Conservation (phyloP, 768 basidiomycete species). For the Hortiboletus campestris region DNA sequence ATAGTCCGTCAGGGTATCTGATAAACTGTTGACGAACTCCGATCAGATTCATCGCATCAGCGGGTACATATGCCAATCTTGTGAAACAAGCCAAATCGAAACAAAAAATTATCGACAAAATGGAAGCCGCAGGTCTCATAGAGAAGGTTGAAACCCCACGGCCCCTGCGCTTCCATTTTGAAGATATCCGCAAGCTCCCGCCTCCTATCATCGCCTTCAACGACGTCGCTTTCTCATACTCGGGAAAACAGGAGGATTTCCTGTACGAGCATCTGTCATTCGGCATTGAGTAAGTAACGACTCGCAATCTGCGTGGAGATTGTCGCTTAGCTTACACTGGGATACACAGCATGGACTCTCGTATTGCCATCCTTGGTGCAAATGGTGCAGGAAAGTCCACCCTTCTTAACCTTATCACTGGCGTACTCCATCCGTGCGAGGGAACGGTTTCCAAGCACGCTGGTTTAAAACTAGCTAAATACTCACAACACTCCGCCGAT, state of each 20-base stretch:
- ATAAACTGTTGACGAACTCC: constrained; percentile 7
- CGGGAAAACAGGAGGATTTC: constrained; percentile 82
- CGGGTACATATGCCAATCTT: constrained; percentile 98
- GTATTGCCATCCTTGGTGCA: constrained; percentile 93
- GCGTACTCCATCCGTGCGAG: constrained; percentile 70
- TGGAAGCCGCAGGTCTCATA: constrained; percentile 97
- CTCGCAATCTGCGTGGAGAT: constrained; percentile 2
- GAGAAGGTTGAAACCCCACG: constrained; percentile 81
- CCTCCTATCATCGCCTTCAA: constrained; percentile 98
- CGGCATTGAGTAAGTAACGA: constrained; percentile 85
- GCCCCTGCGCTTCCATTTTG: constrained; percentile 90
- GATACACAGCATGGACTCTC: constrained; percentile 77
- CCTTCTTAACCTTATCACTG: constrained; percentile 85
- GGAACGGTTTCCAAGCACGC: constrained; percentile 91
- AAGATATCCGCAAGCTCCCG: constrained; percentile 89
- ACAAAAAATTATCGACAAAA: constrained; percentile 99
- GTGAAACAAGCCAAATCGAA: constrained; percentile 99
- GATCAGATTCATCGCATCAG: constrained; percentile 92
- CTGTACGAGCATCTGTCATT: constrained; percentile 90
- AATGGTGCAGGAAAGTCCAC: constrained; percentile 97
- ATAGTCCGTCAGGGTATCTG: not conserved
- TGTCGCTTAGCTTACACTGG: constrained; percentile 2
- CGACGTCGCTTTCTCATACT: constrained; percentile 93
- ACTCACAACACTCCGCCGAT: constrained; percentile 98
- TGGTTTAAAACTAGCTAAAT: constrained; percentile 92